phyloP scores from a whole-genome alignment of 768 basidiomycete genomes.

The Tricholoma sp. region DNA sequence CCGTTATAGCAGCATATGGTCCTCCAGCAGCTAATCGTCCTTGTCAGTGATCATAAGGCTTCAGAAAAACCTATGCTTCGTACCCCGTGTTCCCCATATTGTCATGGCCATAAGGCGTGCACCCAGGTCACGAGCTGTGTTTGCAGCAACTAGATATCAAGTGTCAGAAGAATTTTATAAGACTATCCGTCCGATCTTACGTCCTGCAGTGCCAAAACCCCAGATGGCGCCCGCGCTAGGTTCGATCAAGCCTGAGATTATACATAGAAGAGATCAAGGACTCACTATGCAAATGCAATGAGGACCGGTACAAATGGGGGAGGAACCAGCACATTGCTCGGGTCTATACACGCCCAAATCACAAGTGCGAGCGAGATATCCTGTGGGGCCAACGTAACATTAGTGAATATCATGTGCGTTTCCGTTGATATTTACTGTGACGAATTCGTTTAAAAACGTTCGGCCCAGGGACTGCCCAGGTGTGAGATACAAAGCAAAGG shows the following conservation, averaged over 20 bases:
- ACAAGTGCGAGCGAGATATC: too few relatives aligned
- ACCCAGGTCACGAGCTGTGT: conserved; percentile 66
- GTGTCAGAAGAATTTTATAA: neutral
- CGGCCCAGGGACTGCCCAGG: too few relatives aligned
- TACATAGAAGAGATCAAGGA: neutral
- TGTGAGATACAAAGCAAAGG: too few relatives aligned
- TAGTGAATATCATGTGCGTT: too few relatives aligned
- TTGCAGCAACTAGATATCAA: conserved; percentile 44
- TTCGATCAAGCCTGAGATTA: neutral
- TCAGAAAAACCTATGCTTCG: neutral
- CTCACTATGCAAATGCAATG: conserved; percentile 58
- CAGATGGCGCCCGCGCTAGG: conserved; percentile 53
- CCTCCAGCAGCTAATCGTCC: conserved; percentile 41
- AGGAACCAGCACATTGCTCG: conserved; percentile 53
- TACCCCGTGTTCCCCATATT: conserved; percentile 50
- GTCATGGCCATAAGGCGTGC: conserved; percentile 57
- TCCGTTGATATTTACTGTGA: too few relatives aligned
- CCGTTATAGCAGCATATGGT: conserved; percentile 55
- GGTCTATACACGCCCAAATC: conserved; percentile 30
- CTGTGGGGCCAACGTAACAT: too few relatives aligned
- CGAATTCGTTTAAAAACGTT: too few relatives aligned
- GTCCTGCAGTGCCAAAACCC: conserved; percentile 50
- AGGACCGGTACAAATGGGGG: conserved; percentile 47
- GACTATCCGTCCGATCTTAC: conserved; percentile 24
- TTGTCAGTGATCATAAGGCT: neutral